A percentile compares a stretch with the other conserved stretches of the same genome.
These are phyloP conservation scores for Citrus unshiu DNA, from an alignment of 345 rosid genomes.

Conservation along the genomic window DNA sequence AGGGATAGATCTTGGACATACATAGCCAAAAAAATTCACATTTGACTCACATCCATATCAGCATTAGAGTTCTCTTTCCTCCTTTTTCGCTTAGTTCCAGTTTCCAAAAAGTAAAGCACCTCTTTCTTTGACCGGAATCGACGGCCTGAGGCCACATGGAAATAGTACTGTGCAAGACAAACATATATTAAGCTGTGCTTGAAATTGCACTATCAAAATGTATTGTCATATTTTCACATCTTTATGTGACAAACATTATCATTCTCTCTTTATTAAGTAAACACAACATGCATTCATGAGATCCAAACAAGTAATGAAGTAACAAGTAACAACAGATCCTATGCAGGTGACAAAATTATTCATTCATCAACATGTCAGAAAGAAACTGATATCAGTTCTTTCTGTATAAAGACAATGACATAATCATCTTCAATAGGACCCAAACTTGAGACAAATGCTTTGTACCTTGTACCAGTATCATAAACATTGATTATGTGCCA, in stretches of 20 bases:
- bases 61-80: conserved; percentile 17
- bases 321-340: neutral
- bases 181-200: neutral
- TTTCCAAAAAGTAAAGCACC: conserved; percentile 41
- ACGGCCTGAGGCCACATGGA: conserved; percentile 29
- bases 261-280: neutral
- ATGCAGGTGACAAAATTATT: neutral
- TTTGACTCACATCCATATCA: conserved; percentile 25
- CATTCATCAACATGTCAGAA: neutral
- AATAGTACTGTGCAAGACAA: conserved; percentile 37
- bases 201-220: neutral
- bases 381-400: neutral
- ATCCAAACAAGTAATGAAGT: neutral
- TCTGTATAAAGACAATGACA: neutral
- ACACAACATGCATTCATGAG: neutral
- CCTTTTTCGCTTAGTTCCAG: conserved; percentile 31
- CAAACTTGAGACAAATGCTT: neutral
- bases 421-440: neutral
- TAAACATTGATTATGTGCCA: neutral
- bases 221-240: neutral
- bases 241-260: neutral
- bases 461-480: neutral
- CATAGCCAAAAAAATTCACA: neutral
- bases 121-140: conserved; percentile 51
- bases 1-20: neutral